Evolutionary conservation across 495 filamentous ascomycete genomes (phyloP).

Genomic region (Wilcoxina mikolae): DNA sequence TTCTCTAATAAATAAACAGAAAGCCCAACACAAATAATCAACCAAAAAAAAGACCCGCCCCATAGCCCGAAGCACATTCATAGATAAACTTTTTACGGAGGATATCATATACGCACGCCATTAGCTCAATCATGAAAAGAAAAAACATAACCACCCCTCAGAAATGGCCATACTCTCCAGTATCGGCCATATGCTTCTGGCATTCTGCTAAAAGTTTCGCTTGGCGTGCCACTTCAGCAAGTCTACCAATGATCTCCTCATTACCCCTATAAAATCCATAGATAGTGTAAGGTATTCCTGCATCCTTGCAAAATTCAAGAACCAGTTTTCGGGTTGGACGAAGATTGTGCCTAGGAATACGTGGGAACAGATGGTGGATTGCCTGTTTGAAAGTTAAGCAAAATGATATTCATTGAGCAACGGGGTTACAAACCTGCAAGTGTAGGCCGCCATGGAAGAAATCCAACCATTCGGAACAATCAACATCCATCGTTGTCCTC

Average conservation of each 20-base stretch:
- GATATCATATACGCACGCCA: too few species aligned
- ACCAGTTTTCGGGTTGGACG: conserved; percentile 68
- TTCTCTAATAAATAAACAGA: too few species aligned
- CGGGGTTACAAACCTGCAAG: conserved; percentile 45
- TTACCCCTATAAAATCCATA: conserved; percentile 93
- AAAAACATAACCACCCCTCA: too few species aligned
- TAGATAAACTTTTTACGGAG: too few species aligned
- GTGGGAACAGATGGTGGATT: conserved; percentile 84
- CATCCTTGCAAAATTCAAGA: conserved; percentile 77
- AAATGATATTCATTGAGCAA: neutral
- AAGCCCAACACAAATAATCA: too few species aligned
- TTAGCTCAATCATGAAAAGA: too few species aligned
- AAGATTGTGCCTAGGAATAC: conserved; percentile 91
- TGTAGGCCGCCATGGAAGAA: conserved; percentile 94
- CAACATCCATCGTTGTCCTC: conserved; percentile 94
- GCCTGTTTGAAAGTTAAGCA: conserved; percentile 32
- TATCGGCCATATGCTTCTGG: conserved; percentile 33
- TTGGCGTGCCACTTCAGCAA: conserved; percentile 79
- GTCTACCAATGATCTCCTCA: conserved; percentile 64
- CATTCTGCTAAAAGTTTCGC: conserved; percentile 78
- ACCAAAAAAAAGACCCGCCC: too few species aligned
- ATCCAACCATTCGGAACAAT: conserved; percentile 88
- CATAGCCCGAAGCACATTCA: too few species aligned
- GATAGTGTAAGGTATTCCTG: conserved; percentile 81
- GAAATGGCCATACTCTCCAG: conserved; percentile 16